These are phyloP conservation scores for Penicillium sp. DNA, from an alignment of 2,329 filamentous ascomycete species.

Conservation along the genomic window DNA sequence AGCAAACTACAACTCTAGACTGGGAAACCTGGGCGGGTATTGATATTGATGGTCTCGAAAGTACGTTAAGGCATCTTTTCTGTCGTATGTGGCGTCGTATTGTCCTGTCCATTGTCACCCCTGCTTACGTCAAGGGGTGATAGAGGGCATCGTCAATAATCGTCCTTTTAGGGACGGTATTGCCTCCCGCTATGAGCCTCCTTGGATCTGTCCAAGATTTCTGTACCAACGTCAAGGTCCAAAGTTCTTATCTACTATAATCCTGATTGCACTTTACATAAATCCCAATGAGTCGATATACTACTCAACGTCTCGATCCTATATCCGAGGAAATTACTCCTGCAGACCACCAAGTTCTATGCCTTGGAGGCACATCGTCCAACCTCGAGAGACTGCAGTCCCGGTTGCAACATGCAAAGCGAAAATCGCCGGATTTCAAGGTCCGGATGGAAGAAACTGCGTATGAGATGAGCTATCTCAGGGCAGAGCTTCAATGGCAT, in stretches of 20 bases:
- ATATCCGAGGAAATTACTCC: constrained; percentile 16
- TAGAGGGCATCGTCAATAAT: background rate
- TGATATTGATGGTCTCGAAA: background rate
- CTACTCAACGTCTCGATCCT: constrained; percentile 2
- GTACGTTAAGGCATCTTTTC: background rate
- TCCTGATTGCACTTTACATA: background rate
- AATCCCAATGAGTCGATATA: background rate
- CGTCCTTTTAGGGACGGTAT: background rate
- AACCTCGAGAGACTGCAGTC: constrained; percentile 15
- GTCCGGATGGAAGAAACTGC: constrained; percentile 7
- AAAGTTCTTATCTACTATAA: background rate
- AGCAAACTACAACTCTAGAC: too few relatives aligned
- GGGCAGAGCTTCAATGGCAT: constrained; percentile 14
- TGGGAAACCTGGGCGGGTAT: background rate
- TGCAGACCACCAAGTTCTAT: constrained; percentile 10
- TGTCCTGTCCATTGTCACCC: background rate
- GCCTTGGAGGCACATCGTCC: constrained; percentile 10
- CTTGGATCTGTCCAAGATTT: background rate
- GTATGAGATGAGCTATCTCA: constrained; percentile 16
- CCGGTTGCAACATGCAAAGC: constrained; percentile 5
- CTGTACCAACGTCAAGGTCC: background rate
- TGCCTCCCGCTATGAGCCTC: background rate
- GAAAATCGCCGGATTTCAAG: background rate
- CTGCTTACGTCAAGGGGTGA: background rate
- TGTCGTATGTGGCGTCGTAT: background rate